Evolutionary conservation across 1,284 basidiomycete genomes (phyloP).

Genomic region (Papiliotrema flavescens): DNA sequence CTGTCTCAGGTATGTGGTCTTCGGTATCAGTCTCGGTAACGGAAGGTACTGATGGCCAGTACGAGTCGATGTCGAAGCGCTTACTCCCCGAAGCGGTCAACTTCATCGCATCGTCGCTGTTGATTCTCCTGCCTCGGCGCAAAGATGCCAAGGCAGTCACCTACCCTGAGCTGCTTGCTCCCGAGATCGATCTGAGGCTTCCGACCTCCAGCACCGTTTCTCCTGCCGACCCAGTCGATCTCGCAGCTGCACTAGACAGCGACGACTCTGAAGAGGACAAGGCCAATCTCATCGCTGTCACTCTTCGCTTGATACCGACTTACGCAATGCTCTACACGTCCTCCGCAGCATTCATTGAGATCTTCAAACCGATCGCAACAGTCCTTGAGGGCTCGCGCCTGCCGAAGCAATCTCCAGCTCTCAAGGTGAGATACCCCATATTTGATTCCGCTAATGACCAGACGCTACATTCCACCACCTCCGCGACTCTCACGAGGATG

Average conservation of each 20-base stretch:
- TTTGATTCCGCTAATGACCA: conserved; percentile 27
- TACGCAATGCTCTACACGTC: conserved; percentile 73
- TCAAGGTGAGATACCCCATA: conserved; percentile 56
- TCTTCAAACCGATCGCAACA: conserved; percentile 65
- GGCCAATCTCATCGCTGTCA: conserved; percentile 53
- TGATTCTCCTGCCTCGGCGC: conserved; percentile 65
- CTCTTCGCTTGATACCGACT: conserved; percentile 62
- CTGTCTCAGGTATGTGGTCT: conserved; percentile 54
- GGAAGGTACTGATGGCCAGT: conserved; percentile 52
- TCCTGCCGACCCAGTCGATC: conserved; percentile 27
- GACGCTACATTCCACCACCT: conserved; percentile 51
- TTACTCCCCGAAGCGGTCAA: conserved; percentile 86
- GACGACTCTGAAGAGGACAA: conserved; percentile 54
- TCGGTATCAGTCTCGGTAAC: background rate
- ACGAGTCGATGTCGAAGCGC: conserved; percentile 78
- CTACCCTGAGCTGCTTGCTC: conserved; percentile 61
- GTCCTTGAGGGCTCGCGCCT: conserved; percentile 59
- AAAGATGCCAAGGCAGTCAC: conserved; percentile 53
- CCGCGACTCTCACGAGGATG: conserved; percentile 58
- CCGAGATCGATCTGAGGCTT: conserved; percentile 34
- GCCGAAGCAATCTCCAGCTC: conserved; percentile 53
- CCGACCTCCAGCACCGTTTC: conserved; percentile 13
- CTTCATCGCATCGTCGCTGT: conserved; percentile 67
- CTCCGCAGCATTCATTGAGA: conserved; percentile 75
- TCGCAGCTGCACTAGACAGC: conserved; percentile 27